phyloP scores from a whole-genome alignment of 2,329 filamentous ascomycete genomes.

The Phialophora expanda region DNA sequence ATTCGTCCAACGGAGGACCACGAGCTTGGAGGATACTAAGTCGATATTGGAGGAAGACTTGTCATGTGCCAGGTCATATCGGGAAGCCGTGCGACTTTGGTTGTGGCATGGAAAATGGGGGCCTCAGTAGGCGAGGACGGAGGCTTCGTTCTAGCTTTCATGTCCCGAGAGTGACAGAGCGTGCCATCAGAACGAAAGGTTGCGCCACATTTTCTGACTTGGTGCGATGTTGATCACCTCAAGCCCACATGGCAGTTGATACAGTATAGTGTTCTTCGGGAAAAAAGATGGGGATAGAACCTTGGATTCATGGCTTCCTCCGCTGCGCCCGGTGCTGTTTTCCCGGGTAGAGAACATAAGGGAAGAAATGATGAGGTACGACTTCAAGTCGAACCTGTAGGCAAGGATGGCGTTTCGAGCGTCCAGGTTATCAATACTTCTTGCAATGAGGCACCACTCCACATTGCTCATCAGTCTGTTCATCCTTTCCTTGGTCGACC shows the following conservation, averaged over 20 bases:
- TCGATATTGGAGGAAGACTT: background rate
- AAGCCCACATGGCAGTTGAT: background rate
- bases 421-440: background rate
- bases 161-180: too few species aligned
- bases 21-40: background rate
- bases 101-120: background rate
- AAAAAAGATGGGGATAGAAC: background rate
- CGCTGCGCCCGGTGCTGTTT: background rate
- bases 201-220: background rate
- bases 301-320: background rate
- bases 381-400: background rate
- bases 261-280: background rate
- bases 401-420: background rate
- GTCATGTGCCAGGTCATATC: background rate
- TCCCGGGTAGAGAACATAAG: background rate
- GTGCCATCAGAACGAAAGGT: too few species aligned
- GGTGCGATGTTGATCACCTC: background rate
- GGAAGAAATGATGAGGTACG: background rate
- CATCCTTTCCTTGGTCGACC: background rate
- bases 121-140: background rate
- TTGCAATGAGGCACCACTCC: background rate
- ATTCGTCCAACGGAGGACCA: background rate
- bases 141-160: too few species aligned
- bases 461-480: background rate
- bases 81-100: background rate